phyloP scores from a whole-genome alignment of 495 filamentous ascomycete genomes.

The Aspergillus bridgeri region DNA sequence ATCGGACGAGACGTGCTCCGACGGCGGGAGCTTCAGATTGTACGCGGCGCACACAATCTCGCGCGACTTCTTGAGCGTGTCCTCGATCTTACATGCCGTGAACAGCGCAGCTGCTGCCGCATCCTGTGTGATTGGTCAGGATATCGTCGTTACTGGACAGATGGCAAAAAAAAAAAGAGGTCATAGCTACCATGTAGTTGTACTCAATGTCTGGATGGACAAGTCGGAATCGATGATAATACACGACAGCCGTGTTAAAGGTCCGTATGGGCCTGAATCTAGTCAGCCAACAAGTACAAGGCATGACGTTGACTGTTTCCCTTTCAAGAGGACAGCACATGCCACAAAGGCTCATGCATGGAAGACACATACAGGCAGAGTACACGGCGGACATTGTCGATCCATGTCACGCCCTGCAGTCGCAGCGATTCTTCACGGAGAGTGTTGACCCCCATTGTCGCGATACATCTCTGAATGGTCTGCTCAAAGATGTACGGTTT shows the following conservation, averaged over 20 bases:
- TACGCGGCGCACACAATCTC: slow-evolving; percentile 89
- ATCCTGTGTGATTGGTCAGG: slow-evolving; percentile 50
- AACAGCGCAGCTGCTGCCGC: slow-evolving; percentile 85
- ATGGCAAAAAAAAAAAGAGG: neutral
- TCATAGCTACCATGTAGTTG: slow-evolving; percentile 43
- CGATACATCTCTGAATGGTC: slow-evolving; percentile 56
- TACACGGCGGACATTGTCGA: slow-evolving; percentile 69
- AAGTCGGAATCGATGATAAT: slow-evolving; percentile 87
- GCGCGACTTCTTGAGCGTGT: slow-evolving; percentile 92
- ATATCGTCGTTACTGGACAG: neutral
- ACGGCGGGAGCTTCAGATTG: slow-evolving; percentile 69
- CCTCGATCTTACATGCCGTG: slow-evolving; percentile 93
- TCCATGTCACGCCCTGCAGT: slow-evolving; percentile 74
- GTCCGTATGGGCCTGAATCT: slow-evolving; percentile 71
- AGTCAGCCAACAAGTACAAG: neutral
- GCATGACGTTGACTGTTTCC: neutral
- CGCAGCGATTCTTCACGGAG: slow-evolving; percentile 66
- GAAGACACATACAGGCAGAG: slow-evolving; percentile 60
- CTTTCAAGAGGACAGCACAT: neutral
- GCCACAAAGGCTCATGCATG: neutral
- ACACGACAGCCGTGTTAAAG: slow-evolving; percentile 76
- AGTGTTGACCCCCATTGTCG: slow-evolving; percentile 50
- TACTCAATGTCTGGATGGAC: slow-evolving; percentile 72
- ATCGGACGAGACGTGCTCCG: slow-evolving; percentile 77
- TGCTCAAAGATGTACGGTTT: slow-evolving; percentile 65